Evolutionary conservation across 1,284 basidiomycete genomes (phyloP), one percentile per base, ranked within the genome.

Genomic region (Lentinus polychrous): DNA sequence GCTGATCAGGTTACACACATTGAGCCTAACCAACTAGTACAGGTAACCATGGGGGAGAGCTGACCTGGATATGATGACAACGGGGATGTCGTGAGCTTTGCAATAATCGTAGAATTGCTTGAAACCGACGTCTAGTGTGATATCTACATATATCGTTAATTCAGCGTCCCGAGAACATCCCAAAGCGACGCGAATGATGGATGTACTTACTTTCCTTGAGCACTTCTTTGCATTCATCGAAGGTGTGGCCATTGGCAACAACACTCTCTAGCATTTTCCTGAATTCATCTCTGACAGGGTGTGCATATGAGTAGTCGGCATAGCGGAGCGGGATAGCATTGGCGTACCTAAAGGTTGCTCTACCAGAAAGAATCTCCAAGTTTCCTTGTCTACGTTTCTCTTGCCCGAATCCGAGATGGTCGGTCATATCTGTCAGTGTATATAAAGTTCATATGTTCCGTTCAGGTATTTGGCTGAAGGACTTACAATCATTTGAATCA

Each of bases 21-120:
- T 41, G 18, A 20, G 20, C 51, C 32, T 39, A 27, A 27, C 27
- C 17, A 34, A 32, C 15, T 52, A n/a, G 18, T 33, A 41, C 14
- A 18, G 14, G 37, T 33, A 20, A 10, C 37, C n/a, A 20, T 20
- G 4, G 37, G 23, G 43, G 23, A 22, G 34, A 20, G 51, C 73
- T 51, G 57, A 86, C 87, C 88, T 91, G 3, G 92, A 95, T 41
- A 96, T 91, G 61, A 97, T 92, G 53, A 95, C 86, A 51, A 96
- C 76, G 12, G 93, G 92, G 43, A 95, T 79, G 55, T 83, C 83
- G 50, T 81, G 73, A 1, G 66, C 68, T 61, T 86, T 85, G 68
- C 88, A 91, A 79, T 85, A 95, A 23, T 71, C 65, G 66, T 87
- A 86, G 66, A 94, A 96, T 8, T 81, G 76, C 59, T 83, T 84